Percentiles rank a stretch among this genome's conserved stretches.
phyloP scores from a whole-genome alignment of 495 filamentous ascomycete genomes.

The Pyrenula massariospora region DNA sequence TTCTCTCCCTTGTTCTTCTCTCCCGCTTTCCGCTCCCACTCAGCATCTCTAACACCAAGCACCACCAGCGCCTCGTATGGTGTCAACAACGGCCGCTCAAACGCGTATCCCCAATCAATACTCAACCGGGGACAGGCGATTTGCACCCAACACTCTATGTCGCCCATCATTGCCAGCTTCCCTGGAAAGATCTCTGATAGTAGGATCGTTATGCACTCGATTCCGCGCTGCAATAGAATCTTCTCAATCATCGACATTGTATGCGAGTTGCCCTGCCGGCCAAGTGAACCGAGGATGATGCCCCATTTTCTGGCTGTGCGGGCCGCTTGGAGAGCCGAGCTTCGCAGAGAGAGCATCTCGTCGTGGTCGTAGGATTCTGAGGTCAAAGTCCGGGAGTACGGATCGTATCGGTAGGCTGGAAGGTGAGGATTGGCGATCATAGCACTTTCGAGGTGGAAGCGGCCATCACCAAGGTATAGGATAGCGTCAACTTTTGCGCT shows the following conservation, averaged over 20 bases:
- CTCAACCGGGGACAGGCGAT: constrained; percentile 89
- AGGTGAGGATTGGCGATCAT: constrained; percentile 96
- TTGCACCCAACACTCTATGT: constrained; percentile 96
- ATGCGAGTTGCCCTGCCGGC: constrained; percentile 89
- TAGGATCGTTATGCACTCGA: constrained; percentile 71
- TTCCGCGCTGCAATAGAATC: constrained; percentile 51
- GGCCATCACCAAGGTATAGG: constrained; percentile 88
- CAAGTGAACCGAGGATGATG: constrained; percentile 83
- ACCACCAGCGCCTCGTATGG: constrained; percentile 93
- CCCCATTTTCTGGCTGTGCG: constrained; percentile 78
- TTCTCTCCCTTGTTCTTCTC: neutral
- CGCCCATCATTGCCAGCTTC: constrained; percentile 80
- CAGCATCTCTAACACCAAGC: constrained; percentile 53
- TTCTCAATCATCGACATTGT: constrained; percentile 79
- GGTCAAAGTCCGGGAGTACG: constrained; percentile 84
- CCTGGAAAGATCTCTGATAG: constrained; percentile 93
- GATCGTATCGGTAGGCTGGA: constrained; percentile 92
- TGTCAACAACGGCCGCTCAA: constrained; percentile 74
- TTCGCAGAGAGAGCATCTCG: constrained; percentile 73
- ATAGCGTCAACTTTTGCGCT: constrained; percentile 58
- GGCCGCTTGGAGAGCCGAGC: constrained; percentile 64
- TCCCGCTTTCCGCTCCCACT: constrained; percentile 47
- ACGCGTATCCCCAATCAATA: constrained; percentile 99
- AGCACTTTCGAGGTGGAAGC: constrained; percentile 93
- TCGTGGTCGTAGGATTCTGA: constrained; percentile 80